Evolutionary conservation across 768 basidiomycete genomes (phyloP).

Genomic region (Naganishia kalamii): DNA sequence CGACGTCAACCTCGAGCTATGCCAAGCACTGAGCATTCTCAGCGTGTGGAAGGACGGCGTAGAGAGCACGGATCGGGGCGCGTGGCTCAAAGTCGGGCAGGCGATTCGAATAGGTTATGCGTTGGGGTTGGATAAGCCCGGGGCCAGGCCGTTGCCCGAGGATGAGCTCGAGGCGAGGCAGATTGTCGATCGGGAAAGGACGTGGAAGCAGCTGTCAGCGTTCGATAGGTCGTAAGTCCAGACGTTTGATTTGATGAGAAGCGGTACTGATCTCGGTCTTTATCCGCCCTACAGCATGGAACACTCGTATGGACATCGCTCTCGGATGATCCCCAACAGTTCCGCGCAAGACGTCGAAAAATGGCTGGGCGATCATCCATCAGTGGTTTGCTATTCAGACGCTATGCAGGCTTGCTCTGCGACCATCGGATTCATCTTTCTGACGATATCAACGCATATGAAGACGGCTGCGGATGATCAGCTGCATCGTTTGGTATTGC

Average conservation of each 20-base stretch:
- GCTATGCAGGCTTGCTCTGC: conserved; percentile 25
- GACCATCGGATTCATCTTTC: not conserved
- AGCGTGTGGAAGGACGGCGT: conserved; percentile 30
- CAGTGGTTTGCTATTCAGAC: conserved; percentile 23
- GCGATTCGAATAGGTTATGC: conserved; percentile 22
- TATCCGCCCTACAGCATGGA: not conserved
- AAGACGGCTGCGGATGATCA: conserved; percentile 8
- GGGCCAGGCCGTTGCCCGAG: conserved; percentile 17
- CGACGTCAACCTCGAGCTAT: conserved; percentile 25
- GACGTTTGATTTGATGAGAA: not conserved
- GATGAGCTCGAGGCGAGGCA: conserved; percentile 27
- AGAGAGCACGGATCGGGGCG: conserved; percentile 19
- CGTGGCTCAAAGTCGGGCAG: not conserved
- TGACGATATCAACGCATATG: not conserved
- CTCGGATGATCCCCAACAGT: conserved; percentile 22
- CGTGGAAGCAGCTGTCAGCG: conserved; percentile 23
- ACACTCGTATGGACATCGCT: conserved; percentile 13
- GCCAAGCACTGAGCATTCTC: conserved; percentile 26
- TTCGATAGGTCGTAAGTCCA: conserved; percentile 26
- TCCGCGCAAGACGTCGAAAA: not conserved
- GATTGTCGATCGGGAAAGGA: conserved; percentile 28
- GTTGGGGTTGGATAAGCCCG: conserved; percentile 19
- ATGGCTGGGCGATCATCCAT: conserved; percentile 21
- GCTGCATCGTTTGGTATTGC: conserved; percentile 12
- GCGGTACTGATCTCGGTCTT: no score